Base-by-base conservation (phyloP, 2,329 filamentous ascomycete genomes). In the Mollisiaceae sp. region DNA sequence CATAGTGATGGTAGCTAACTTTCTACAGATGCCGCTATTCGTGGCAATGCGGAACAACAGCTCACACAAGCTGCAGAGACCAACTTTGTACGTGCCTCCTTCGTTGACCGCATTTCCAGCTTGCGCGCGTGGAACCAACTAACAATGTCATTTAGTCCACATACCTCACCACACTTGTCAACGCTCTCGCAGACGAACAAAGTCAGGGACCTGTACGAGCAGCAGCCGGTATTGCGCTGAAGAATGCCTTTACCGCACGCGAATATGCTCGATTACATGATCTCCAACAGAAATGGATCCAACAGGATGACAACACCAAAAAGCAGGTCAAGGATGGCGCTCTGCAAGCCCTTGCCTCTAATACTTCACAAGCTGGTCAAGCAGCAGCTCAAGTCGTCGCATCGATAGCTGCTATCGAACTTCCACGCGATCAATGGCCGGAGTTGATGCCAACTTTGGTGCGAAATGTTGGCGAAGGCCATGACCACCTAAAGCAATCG, bases 201-300 rank as follows among this genome's bases (percentile, higher is more conserved):
- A 89, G 91, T 72, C 85, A 91, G 77, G 86, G 91, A 71, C 87
- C 92, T 77, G 95, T 97, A 77, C 91, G 95, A 85, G 91, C 92
- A 73, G 94, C 95, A 73, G 95, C 95, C 75, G 95, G 94, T 88
- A 88, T 99, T 74, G 94, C 95, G 73, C 85, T 99, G 77, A 99
- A 99, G 83, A 99, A 99, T 85, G 91, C 95, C 75, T 98, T 99
- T 83, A 93, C 92, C 77, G 92, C 94, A 76, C 91, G 95, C 84
- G 95, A 99, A 80, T 90, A 90, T 76, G 83, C 88, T 75, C 91
- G 93, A 77, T 89, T 97, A 81, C 90, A 92, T 77, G 91, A 96
- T 78, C 88, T 98, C 65, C 95, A 98, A 82, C 86, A 89, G 77
- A 93, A 96, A 90, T 99, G 95, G 95, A 83, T 95, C 69, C 87